Evolutionary conservation across 202 grass and related monocot genomes (phyloP).

Genomic region (Setaria italica): DNA sequence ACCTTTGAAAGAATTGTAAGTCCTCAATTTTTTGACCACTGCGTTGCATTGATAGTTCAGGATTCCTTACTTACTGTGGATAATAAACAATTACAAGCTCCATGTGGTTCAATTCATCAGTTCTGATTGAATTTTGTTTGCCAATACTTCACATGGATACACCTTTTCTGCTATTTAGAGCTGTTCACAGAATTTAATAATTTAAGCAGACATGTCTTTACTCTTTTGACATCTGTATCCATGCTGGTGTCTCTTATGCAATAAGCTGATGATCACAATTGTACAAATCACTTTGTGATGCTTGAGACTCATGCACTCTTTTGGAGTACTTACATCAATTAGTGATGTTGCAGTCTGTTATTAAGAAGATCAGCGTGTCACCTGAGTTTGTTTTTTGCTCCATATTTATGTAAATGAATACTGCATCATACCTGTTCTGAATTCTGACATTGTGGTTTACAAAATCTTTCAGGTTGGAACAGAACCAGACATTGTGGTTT

Average conservation of each 20-base stretch:
- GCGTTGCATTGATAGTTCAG: slow-evolving; percentile 16
- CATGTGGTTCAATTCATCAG: neutral
- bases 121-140: neutral
- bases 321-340: slow-evolving; percentile 1
- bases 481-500: slow-evolving; percentile 88
- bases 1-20: slow-evolving; percentile 90
- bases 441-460: slow-evolving; percentile 27
- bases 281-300: neutral
- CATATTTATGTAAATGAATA: neutral
- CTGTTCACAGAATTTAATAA: neutral
- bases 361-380: neutral
- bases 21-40: slow-evolving; percentile 41
- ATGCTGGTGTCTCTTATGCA: neutral
- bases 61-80: neutral
- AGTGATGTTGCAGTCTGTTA: neutral
- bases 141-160: neutral
- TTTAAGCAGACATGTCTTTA: neutral
- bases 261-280: neutral
- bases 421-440: slow-evolving; percentile 16
- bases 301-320: slow-evolving; percentile 4
- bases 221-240: neutral
- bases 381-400: neutral
- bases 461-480: slow-evolving; percentile 69
- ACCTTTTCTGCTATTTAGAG: neutral
- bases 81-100: neutral